Evolutionary conservation across 108 stramenopile species (phyloP).

Genomic region (Nitzschia palea): DNA sequence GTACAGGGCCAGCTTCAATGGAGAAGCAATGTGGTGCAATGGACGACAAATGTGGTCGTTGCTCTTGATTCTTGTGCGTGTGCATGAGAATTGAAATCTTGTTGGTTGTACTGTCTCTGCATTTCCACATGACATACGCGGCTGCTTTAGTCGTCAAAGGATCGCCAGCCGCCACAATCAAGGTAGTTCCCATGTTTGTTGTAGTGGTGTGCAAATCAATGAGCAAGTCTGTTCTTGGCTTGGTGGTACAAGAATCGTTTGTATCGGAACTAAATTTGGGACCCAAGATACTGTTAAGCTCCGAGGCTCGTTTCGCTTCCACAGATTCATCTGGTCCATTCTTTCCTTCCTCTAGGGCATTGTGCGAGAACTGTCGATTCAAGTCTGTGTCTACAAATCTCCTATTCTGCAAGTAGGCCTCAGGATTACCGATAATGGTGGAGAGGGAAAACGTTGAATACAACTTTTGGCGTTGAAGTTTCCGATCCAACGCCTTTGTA

Average conservation of each 20-base stretch:
- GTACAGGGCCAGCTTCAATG: constrained; percentile 85
- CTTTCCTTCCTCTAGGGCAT: constrained; percentile 22
- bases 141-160: constrained; percentile 67
- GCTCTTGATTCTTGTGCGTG: constrained; percentile 47
- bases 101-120: constrained; percentile 17
- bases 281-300: constrained; percentile 70
- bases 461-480: background rate
- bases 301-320: constrained; percentile 65
- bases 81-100: constrained; percentile 62
- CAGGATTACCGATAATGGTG: constrained; percentile 73
- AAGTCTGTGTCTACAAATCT: constrained; percentile 78
- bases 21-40: constrained; percentile 71
- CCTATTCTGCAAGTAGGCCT: constrained; percentile 71
- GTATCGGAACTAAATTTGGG: constrained; percentile 56
- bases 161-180: constrained; percentile 75
- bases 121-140: constrained; percentile 68
- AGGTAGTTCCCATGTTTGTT: constrained; percentile 76
- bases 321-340: constrained; percentile 14
- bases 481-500: constrained; percentile 53
- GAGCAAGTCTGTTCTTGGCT: constrained; percentile 57
- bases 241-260: background rate
- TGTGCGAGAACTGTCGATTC: constrained; percentile 75
- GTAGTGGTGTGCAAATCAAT: constrained; percentile 87
- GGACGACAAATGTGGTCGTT: constrained; percentile 67
- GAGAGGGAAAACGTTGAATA: constrained; percentile 37